Conservation (phyloP, 345 rosid species). For the Corymbia maculata region DNA sequence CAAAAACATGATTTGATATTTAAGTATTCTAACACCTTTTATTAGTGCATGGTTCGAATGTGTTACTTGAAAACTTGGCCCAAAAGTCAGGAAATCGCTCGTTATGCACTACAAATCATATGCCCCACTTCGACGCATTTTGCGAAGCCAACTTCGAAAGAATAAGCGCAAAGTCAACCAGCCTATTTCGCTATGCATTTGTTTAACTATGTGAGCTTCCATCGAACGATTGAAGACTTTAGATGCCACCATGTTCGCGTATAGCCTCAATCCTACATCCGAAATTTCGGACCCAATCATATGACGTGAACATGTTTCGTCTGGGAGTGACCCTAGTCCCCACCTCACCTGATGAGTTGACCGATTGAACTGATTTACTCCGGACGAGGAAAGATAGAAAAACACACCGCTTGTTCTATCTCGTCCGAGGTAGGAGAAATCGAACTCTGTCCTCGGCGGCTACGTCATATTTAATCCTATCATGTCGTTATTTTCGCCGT, state of each 20-base stretch:
- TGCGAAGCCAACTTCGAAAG: background rate
- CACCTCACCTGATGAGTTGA: background rate
- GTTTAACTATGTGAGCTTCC: background rate
- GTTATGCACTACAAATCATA: background rate
- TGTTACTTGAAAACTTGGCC: background rate
- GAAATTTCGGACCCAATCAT: background rate
- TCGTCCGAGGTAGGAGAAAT: background rate
- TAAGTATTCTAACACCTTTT: background rate
- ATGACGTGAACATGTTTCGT: background rate
- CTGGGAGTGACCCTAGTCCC: background rate
- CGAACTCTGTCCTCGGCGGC: background rate
- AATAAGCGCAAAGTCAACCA: background rate
- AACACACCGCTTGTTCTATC: background rate
- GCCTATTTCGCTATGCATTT: background rate
- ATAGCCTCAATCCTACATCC: background rate
- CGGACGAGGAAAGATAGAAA: background rate
- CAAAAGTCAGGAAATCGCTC: background rate
- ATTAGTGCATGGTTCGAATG: background rate
- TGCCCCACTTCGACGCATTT: background rate
- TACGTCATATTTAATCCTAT: background rate
- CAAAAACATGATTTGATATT: background rate
- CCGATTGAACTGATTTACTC: background rate
- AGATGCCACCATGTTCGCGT: no score
- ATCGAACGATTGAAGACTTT: no score
- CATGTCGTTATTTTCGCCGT: background rate